phyloP scores from a whole-genome alignment of 176 grass and related monocot genomes.

The Avena atlantica region DNA sequence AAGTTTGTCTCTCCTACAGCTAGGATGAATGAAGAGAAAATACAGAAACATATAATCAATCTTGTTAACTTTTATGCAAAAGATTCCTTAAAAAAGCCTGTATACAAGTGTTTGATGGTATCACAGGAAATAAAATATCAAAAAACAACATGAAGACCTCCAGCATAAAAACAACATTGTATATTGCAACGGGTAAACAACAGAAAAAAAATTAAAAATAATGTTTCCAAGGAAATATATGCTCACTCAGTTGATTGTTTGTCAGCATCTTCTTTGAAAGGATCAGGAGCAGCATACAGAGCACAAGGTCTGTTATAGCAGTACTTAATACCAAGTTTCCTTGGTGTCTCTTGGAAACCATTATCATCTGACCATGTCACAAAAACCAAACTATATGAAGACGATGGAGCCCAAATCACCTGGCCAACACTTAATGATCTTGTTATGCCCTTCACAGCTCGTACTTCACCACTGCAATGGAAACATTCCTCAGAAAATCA shows the following conservation, averaged over 20 bases:
- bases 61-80: conserved; percentile 7
- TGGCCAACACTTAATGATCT: conserved; percentile 88
- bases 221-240: background rate
- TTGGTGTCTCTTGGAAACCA: conserved; percentile 69
- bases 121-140: background rate
- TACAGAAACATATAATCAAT: background rate
- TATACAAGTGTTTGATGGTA: background rate
- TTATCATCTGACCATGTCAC: conserved; percentile 91
- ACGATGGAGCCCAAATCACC: conserved; percentile 84
- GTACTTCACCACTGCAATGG: conserved; percentile 76
- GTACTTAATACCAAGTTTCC: conserved; percentile 98
- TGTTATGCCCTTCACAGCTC: conserved; percentile 70
- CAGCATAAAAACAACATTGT: background rate
- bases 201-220: background rate
- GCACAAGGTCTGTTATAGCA: conserved; percentile 93
- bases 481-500: conserved; percentile 18
- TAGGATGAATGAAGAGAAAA: conserved; percentile 11
- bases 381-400: conserved; percentile 79
- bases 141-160: background rate
- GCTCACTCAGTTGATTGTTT: conserved; percentile 51
- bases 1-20: conserved; percentile 1
- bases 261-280: conserved; percentile 64
- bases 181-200: background rate
- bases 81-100: background rate
- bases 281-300: conserved; percentile 67